Base-by-base conservation (phyloP, 352 stramenopile genomes). In the Pythium oligandrum region DNA sequence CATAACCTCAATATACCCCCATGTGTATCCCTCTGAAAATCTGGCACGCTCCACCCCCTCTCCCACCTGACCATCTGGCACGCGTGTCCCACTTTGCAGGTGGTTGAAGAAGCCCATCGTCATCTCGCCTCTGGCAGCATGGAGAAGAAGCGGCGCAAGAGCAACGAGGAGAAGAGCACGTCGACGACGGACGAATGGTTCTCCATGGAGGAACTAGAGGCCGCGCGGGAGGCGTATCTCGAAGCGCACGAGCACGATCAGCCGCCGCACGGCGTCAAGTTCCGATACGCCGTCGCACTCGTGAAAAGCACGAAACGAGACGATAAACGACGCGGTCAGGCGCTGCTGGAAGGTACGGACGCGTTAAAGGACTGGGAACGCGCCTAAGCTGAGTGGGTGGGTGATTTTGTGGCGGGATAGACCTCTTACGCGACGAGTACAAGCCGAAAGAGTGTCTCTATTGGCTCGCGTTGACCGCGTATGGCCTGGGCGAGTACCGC, bases 251-350 rank as follows among this genome's bases (percentile, higher is more conserved):
- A 92, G 66, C 79, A 84, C 58, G 75, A 90, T 50, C 64, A 75
- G 50, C 78, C 81, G 53, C 82, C 77, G 33, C 70, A 64, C 44
- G 38, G 86, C 73, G 75, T 90, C 48, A 91, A 91, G 47, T 50
- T 87, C 39, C 75, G 75, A 4, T 91, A 91, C 43, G 81, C 78
- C 26, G 63, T 87, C 37, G 78, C 77, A 53, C 52, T 91, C 48
- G 77, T 73, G 40, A 91, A 91, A 64, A 91, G 81, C 64, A 70
- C 66, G 48, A 88, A 88, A 49, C 73, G 77, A n/a, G 81, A 91
- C 49, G 76, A 91, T 61, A 91, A 91, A 62, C 76, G 79, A 52
- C 76, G 81, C 38, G 81, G 76, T 9, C 73, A 90, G 12, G 77
- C 66, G 2, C 66, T 91, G 34, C 56, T 91, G 38, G 81, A 91